These are phyloP conservation scores for Coleophoma cylindrospora DNA, from an alignment of 2,329 filamentous ascomycete genomes.

Conservation along the genomic window DNA sequence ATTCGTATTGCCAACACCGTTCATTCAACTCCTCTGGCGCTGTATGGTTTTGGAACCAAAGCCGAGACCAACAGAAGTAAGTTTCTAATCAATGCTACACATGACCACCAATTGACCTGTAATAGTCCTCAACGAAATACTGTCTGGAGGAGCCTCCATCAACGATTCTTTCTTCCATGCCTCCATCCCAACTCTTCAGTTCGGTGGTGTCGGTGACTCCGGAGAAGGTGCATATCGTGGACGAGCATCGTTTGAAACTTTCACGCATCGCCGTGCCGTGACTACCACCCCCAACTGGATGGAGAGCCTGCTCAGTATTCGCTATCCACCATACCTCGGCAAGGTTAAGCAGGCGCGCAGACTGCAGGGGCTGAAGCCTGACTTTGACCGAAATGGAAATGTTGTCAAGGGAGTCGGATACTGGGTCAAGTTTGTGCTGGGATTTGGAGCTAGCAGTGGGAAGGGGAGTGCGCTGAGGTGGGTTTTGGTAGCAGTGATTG, in stretches of 20 bases:
- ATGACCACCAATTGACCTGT: conserved; percentile 5
- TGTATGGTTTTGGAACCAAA: conserved; percentile 83
- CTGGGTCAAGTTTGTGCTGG: conserved; percentile 45
- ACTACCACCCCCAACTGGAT: conserved; percentile 63
- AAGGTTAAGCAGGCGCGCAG: conserved; percentile 38
- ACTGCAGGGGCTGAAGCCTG: conserved; percentile 41
- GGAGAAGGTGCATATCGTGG: conserved; percentile 76
- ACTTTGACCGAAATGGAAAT: conserved; percentile 58
- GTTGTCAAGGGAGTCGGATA: conserved; percentile 46
- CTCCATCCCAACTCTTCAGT: conserved; percentile 65
- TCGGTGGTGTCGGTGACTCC: conserved; percentile 79
- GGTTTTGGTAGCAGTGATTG: conserved; percentile 36
- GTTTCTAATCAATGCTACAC: conserved; percentile 15
- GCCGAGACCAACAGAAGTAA: conserved; percentile 69
- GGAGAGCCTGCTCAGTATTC: conserved; percentile 59
- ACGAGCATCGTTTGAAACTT: conserved; percentile 65
- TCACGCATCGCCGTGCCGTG: conserved; percentile 55
- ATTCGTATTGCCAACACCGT: conserved; percentile 77
- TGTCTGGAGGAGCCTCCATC: conserved; percentile 62
- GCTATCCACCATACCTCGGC: conserved; percentile 57
- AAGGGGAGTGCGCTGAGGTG: conserved; percentile 49
- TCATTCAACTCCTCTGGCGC: conserved; percentile 75
- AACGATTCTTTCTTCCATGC: conserved; percentile 69
- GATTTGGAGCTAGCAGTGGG: conserved; percentile 43
- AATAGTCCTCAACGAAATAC: conserved; percentile 54